phyloP scores from a whole-genome alignment of 169 alveolate genomes.

The Fabrea salina region DNA sequence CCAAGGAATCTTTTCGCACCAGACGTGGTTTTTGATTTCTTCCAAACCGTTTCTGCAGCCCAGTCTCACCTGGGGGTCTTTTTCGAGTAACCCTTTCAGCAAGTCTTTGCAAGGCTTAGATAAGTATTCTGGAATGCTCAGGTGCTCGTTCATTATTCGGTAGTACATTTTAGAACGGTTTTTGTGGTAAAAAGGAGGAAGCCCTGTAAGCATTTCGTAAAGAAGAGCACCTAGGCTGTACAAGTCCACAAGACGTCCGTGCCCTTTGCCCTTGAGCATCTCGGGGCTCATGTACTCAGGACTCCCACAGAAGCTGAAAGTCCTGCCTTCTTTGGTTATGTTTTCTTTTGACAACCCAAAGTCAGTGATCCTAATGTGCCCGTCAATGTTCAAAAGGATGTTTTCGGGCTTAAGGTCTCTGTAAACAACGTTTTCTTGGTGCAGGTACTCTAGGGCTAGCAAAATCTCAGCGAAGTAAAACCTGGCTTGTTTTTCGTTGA shows the following conservation, averaged over 20 bases:
- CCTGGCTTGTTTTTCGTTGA: slow-evolving; percentile 55
- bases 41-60: slow-evolving; percentile 48
- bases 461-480: slow-evolving; percentile 67
- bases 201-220: slow-evolving; percentile 80
- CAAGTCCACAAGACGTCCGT: slow-evolving; percentile 76
- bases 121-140: slow-evolving; percentile 39
- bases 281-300: slow-evolving; percentile 89
- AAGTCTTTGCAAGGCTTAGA: not conserved
- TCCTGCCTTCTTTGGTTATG: not conserved
- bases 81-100: slow-evolving; percentile 34
- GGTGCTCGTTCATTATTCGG: slow-evolving; percentile 39
- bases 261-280: slow-evolving; percentile 69
- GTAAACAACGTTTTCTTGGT: slow-evolving; percentile 54
- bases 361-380: slow-evolving; percentile 70
- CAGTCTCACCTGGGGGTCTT: slow-evolving; percentile 50
- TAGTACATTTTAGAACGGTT: slow-evolving; percentile 36
- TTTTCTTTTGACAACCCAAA: slow-evolving; percentile 61
- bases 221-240: slow-evolving; percentile 82
- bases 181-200: slow-evolving; percentile 81
- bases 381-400: slow-evolving; percentile 63
- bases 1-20: slow-evolving; percentile 32
- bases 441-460: slow-evolving; percentile 66
- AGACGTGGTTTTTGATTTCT: slow-evolving; percentile 47
- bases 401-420: slow-evolving; percentile 80
- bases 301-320: slow-evolving; percentile 64